Conservation (phyloP, 129 eudicot species). For the Lactuca sativa region DNA sequence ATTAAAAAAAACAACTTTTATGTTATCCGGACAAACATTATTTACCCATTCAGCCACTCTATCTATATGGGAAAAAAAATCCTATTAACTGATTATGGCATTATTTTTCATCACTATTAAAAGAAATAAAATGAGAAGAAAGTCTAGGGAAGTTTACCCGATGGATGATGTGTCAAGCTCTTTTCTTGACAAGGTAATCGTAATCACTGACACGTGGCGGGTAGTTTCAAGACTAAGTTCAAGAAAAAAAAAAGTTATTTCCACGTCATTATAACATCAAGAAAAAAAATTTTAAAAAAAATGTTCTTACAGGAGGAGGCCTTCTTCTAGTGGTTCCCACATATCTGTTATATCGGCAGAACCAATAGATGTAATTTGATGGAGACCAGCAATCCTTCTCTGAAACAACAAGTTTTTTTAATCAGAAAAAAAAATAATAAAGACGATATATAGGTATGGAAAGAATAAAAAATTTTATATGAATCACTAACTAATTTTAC, state of each 20-base stretch:
- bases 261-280: not conserved
- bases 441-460: too few species aligned
- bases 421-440: not conserved
- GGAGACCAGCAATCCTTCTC: constrained; percentile 44
- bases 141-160: constrained; percentile 34
- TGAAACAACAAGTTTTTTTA: not conserved
- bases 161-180: constrained; percentile 49
- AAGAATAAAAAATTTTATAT: not conserved
- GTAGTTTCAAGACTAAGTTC: constrained; percentile 62
- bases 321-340: constrained; percentile 59
- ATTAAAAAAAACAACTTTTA: too few species aligned
- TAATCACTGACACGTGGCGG: constrained; percentile 66
- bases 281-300: not conserved
- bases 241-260: not conserved
- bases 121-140: too few species aligned
- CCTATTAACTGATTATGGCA: too few species aligned
- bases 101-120: too few species aligned
- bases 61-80: not conserved
- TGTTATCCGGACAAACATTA: too few species aligned
- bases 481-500: constrained; percentile 11
- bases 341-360: constrained; percentile 48
- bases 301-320: constrained; percentile 48
- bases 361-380: constrained; percentile 43
- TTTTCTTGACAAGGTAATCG: constrained; percentile 57
- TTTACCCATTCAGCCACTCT: too few species aligned